These are phyloP conservation scores for Boletellus deceptivus DNA, from an alignment of 1,284 basidiomycete species.

Conservation along the genomic window DNA sequence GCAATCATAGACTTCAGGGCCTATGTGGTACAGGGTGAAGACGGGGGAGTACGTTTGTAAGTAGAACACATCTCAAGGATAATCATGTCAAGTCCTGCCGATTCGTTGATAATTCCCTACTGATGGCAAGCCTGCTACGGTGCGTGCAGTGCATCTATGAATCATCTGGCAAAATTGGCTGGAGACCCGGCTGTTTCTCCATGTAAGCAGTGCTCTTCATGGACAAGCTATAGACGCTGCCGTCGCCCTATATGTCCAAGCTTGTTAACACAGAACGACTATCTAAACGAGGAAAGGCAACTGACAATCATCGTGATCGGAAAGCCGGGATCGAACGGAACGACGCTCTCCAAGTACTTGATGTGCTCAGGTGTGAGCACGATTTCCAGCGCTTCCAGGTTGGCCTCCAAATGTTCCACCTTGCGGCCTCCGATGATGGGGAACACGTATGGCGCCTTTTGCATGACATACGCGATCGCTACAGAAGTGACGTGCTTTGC, in stretches of 20 bases:
- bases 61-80: no score
- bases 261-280: background rate
- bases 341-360: slow-evolving; percentile 39
- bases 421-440: slow-evolving; percentile 52
- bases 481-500: slow-evolving; percentile 17
- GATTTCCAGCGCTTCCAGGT: slow-evolving; percentile 48
- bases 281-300: background rate
- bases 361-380: slow-evolving; percentile 44
- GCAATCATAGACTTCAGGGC: no score
- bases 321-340: slow-evolving; percentile 46
- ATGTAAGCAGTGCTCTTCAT: background rate
- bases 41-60: no score
- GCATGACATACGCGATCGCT: slow-evolving; percentile 50
- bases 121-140: no score
- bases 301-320: slow-evolving; percentile 40
- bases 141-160: no score
- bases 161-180: no score
- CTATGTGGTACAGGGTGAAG: no score
- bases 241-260: background rate
- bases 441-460: slow-evolving; percentile 49
- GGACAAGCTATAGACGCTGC: background rate
- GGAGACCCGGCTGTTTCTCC: background rate
- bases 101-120: no score
- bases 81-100: no score
- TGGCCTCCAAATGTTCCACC: slow-evolving; percentile 45